Conservation (phyloP, 176 grass and related monocot species). For the Aegilops longissima region DNA sequence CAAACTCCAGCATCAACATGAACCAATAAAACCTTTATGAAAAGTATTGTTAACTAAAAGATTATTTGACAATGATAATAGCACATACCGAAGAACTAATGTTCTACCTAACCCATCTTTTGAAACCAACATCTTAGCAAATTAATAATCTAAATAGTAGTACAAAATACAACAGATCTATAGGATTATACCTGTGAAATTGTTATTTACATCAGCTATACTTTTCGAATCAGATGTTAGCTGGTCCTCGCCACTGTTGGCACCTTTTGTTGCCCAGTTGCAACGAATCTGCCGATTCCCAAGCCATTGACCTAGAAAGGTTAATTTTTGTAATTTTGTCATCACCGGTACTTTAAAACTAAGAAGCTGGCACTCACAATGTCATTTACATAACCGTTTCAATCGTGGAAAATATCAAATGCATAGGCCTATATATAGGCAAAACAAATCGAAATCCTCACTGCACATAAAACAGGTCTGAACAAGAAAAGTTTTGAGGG, state of each 20-base stretch:
- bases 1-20: slow-evolving; percentile 1
- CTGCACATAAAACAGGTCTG: background rate
- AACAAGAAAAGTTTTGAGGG: background rate
- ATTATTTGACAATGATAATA: background rate
- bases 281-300: slow-evolving; percentile 83
- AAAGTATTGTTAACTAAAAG: background rate
- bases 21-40: slow-evolving; percentile 10
- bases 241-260: slow-evolving; percentile 54
- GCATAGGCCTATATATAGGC: background rate
- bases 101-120: background rate
- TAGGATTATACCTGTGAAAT: slow-evolving; percentile 47
- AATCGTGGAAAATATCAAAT: background rate
- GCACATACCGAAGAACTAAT: background rate
- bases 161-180: background rate
- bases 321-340: background rate
- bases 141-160: background rate
- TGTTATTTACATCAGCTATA: slow-evolving; percentile 53
- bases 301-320: slow-evolving; percentile 67
- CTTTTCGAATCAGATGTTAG: slow-evolving; percentile 68
- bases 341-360: background rate
- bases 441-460: background rate
- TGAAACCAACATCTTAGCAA: slow-evolving; percentile 1
- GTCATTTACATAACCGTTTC: background rate
- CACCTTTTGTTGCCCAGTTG: slow-evolving; percentile 85
- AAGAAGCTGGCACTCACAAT: background rate